A percentile compares a stretch with the other conserved stretches of the same genome.
These are phyloP conservation scores for Fusarium algeriense DNA, from an alignment of 2,329 filamentous ascomycete species.

Conservation along the genomic window DNA sequence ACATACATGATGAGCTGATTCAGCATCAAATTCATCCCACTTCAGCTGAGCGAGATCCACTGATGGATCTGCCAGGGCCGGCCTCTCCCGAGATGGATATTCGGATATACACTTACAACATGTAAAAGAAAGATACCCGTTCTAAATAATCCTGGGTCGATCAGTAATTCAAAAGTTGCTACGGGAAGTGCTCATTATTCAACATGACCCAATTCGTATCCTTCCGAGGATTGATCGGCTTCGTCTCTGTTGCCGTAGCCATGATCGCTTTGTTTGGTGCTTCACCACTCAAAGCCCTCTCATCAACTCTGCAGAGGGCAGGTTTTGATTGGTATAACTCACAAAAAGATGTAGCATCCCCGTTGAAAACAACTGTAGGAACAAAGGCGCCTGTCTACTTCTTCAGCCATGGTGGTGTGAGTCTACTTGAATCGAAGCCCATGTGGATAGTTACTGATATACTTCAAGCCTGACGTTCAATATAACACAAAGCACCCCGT, in stretches of 20 bases:
- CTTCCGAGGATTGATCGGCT: slow-evolving; percentile 37
- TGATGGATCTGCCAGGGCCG: slow-evolving; percentile 7
- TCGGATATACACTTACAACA: slow-evolving; percentile 41
- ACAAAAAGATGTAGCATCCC: slow-evolving; percentile 17
- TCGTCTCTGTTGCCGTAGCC: slow-evolving; percentile 40
- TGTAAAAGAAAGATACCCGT: slow-evolving; percentile 17
- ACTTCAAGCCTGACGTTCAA: slow-evolving; percentile 70
- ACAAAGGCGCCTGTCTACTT: slow-evolving; percentile 60
- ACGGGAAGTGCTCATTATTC: neutral
- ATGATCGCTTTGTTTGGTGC: slow-evolving; percentile 42
- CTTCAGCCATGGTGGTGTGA: slow-evolving; percentile 64
- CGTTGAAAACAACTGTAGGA: neutral
- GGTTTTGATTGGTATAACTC: slow-evolving; percentile 32
- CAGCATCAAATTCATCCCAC: slow-evolving; percentile 29
- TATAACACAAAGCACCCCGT: slow-evolving; percentile 77
- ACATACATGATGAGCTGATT: slow-evolving; percentile 32
- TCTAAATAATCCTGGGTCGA: neutral
- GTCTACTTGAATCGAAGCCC: slow-evolving; percentile 21
- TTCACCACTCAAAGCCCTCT: slow-evolving; percentile 40
- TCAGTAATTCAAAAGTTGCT: neutral
- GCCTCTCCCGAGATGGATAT: slow-evolving; percentile 37
- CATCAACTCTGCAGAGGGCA: slow-evolving; percentile 41
- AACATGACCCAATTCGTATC: slow-evolving; percentile 42
- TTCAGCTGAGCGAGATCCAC: slow-evolving; percentile 36
- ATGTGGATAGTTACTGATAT: neutral